Percentiles rank a stretch among this genome's conserved stretches.
Evolutionary conservation across 805 yeast genomes (phyloP).

Genomic region (Starmerella bombi): DNA sequence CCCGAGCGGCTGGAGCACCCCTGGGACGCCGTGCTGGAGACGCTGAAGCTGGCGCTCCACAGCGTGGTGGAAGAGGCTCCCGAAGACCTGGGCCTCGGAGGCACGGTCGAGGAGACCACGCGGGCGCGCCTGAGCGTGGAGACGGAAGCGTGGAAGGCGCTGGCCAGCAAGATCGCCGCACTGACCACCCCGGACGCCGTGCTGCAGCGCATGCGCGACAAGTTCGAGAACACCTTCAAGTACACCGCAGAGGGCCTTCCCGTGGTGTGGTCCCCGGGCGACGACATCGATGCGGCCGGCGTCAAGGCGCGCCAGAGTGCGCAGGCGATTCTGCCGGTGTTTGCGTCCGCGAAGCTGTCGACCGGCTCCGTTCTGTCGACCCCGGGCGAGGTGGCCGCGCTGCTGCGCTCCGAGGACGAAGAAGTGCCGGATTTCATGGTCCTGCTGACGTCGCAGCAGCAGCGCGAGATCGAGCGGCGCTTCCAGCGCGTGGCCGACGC

Average conservation of each 20-base stretch:
- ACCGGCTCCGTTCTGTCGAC: slow-evolving; percentile 28
- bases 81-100: slow-evolving; percentile 47
- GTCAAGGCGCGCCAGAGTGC: slow-evolving; percentile 48
- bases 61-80: slow-evolving; percentile 26
- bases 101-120: slow-evolving; percentile 33
- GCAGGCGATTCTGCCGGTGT: slow-evolving; percentile 43
- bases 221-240: slow-evolving; percentile 70
- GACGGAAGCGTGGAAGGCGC: slow-evolving; percentile 49
- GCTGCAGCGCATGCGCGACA: slow-evolving; percentile 52
- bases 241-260: slow-evolving; percentile 79
- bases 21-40: slow-evolving; percentile 47
- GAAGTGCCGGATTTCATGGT: slow-evolving; percentile 33
- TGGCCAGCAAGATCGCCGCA: slow-evolving; percentile 47
- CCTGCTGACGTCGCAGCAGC: slow-evolving; percentile 45
- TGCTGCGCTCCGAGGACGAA: slow-evolving; percentile 27
- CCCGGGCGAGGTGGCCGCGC: slow-evolving; percentile 48
- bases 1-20: slow-evolving; percentile 40
- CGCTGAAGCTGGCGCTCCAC: slow-evolving; percentile 32
- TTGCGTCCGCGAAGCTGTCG: slow-evolving; percentile 37
- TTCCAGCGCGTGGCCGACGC: slow-evolving; percentile 69
- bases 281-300: slow-evolving; percentile 58
- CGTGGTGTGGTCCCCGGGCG: slow-evolving; percentile 58
- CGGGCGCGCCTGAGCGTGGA: slow-evolving; percentile 35
- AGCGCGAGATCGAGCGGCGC: slow-evolving; percentile 41
- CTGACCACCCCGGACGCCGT: slow-evolving; percentile 54